Base-by-base conservation (phyloP, 2,329 filamentous ascomycete genomes). In the Colletotrichum sp. region DNA sequence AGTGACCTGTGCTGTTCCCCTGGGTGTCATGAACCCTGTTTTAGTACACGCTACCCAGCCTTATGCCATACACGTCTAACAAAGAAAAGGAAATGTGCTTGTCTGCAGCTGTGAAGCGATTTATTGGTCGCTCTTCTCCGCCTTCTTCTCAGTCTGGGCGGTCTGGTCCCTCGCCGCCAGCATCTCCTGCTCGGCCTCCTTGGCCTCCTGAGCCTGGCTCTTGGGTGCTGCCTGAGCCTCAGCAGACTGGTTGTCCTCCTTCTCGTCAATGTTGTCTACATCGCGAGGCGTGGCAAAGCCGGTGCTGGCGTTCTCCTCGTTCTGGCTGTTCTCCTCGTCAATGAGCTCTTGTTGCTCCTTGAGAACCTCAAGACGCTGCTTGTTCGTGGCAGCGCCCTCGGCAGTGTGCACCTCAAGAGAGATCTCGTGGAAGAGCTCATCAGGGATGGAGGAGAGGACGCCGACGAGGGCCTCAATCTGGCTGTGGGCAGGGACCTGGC, bases 271-370 rank as follows among this genome's bases (percentile, higher is more conserved):
- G 83, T 99, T 92, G 77, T 98, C 95, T 34, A 93, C 92, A 81
- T 99, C 97, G 82, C 96, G 95, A 2, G 95, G 95, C 10, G 93
- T 93, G 16, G 93, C 90, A 67, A 94, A 90, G 15, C 95, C 95
- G 55, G 92, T 92, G 81, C 93, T 93, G 84, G 95, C 92, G 85
- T 95, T 95, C 84, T 94, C 92, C 83, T 96, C 91, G 81, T 95
- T 95, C 87, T 99, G 96, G 88, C 97, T 92, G 78, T 96, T 98
- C 89, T 99, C 97, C 84, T 99, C 97, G 78, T 98, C 94, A 75
- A 99, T 99, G 78, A 99, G 92, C 84, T 98, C 97, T 85, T 99
- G 95, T 88, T 99, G 97, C 88, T 99, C 97, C 91, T 96, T 98
- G 83, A 99, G 91, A 18, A 99, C 97, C 88, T 99, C 97, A 57